Conservation (phyloP, 2,329 filamentous ascomycete species). For the Juglanconis sp. region DNA sequence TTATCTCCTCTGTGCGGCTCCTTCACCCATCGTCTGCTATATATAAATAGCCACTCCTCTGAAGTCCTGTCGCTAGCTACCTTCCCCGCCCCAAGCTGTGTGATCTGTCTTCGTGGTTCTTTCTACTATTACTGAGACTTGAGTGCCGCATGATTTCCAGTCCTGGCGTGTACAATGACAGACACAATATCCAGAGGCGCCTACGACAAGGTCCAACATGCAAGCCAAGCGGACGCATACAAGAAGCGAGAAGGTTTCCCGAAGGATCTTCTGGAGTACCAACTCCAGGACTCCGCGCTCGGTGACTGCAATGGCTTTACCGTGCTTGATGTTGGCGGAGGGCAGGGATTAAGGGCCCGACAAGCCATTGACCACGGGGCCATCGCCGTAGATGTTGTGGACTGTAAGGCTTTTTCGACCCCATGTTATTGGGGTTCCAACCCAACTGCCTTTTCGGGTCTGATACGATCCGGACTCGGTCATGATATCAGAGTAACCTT, state of each 20-base stretch:
- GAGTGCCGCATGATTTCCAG: no score
- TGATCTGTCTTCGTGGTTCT: no score
- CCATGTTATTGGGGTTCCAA: neutral
- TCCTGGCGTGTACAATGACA: neutral
- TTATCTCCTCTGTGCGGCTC: no score
- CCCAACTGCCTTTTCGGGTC: no score
- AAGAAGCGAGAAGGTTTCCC: neutral
- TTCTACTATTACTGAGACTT: no score
- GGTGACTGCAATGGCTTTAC: conserved; percentile 24
- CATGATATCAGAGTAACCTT: neutral
- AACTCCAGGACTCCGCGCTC: conserved; percentile 20
- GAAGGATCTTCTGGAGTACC: neutral
- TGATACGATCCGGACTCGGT: neutral
- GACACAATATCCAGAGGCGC: neutral
- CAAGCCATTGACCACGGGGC: conserved; percentile 26
- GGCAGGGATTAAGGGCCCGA: conserved; percentile 27
- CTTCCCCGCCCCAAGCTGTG: no score
- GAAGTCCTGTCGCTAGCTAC: no score
- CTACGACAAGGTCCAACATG: conserved; percentile 16
- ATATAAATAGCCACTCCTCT: no score
- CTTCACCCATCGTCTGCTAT: no score
- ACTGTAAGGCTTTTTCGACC: conserved; percentile 15
- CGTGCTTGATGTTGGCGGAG: conserved; percentile 31
- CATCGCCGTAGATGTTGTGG: conserved; percentile 26
- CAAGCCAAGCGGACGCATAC: conserved; percentile 3